These are phyloP conservation scores for Zea mays DNA, from an alignment of 176 grass and related monocot genomes.

Conservation along the genomic window Zm-B73-REFERENCE-NAM-5.0 NC_050099.1:92622501-92623000, in stretches of 20 bases:
- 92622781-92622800: neutral
- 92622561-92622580: too few species aligned
- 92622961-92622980: neutral
- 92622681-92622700: constrained; percentile 31
- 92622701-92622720: neutral
- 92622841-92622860: constrained; percentile 21
- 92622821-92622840: neutral
- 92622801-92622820: neutral
- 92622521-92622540: neutral
- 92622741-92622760: constrained; percentile 49
- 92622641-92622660: neutral
- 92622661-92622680: constrained; percentile 11
- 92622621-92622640: neutral
- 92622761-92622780: constrained; percentile 46
- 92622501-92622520: neutral
- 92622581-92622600: neutral
- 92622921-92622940: neutral
- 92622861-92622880: neutral
- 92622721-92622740: constrained; percentile 15
- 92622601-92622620: neutral
- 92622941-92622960: neutral
- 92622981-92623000: neutral
- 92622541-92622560: neutral
- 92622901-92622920: constrained; percentile 8
- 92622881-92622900: neutral